Conservation (phyloP, 768 basidiomycete genomes). For the Filobasidium floriforme region DNA sequence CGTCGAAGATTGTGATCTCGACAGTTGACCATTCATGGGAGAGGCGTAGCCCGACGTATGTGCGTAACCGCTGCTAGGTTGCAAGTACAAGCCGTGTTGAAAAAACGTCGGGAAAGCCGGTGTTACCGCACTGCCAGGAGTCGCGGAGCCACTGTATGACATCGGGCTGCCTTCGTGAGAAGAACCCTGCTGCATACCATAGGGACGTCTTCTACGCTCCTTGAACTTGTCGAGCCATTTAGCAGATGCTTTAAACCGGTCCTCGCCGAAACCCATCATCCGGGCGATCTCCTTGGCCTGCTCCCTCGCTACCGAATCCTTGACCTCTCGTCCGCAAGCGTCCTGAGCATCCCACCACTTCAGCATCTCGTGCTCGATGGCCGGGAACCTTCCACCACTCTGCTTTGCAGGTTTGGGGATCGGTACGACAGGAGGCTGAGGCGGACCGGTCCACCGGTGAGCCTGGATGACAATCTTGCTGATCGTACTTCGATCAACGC, state of each 20-base stretch:
- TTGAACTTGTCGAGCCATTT: slow-evolving; percentile 46
- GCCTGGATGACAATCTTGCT: slow-evolving; percentile 40
- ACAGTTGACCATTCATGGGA: background rate
- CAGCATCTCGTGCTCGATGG: slow-evolving; percentile 38
- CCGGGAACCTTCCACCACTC: slow-evolving; percentile 39
- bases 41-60: background rate
- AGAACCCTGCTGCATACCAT: background rate
- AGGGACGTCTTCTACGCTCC: slow-evolving; percentile 28
- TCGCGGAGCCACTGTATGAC: background rate
- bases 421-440: slow-evolving; percentile 30
- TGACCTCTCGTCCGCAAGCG: slow-evolving; percentile 34
- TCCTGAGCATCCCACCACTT: slow-evolving; percentile 43
- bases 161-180: background rate
- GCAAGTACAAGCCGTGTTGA: background rate
- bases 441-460: slow-evolving; percentile 39
- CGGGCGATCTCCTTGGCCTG: slow-evolving; percentile 39
- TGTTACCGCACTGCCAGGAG: background rate
- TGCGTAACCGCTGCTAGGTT: background rate
- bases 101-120: background rate
- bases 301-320: slow-evolving; percentile 35
- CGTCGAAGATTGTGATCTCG: slow-evolving; percentile 22
- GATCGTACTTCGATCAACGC: slow-evolving; percentile 43
- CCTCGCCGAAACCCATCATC: slow-evolving; percentile 36
- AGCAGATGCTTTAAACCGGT: slow-evolving; percentile 43
- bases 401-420: slow-evolving; percentile 28